Evolutionary conservation across 495 filamentous ascomycete genomes (phyloP), one percentile per base, ranked within the genome.

Genomic region (Penicillium cosmopolitanum): DNA sequence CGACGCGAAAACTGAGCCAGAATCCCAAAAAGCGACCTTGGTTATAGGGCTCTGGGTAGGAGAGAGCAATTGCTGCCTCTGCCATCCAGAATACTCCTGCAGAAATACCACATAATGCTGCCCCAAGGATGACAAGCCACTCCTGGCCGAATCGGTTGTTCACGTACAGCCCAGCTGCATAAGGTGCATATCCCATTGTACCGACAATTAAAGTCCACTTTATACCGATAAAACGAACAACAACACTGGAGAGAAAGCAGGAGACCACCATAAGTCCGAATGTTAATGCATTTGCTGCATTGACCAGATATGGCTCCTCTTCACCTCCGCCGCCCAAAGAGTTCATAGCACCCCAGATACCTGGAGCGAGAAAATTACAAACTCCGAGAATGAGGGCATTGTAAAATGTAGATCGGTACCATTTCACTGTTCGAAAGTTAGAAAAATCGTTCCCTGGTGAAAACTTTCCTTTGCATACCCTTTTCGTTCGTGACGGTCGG

Each of bases 261-360:
- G 82, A 85, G 0, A 89, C 60, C 0, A 86, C 81, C 85, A 89
- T 88, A 1, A 88, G 77, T n/a, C 81, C 80, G 64, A 89, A 89
- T 0, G 84, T 87, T 5, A 89, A 68, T 0, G 85, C 83, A 66
- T 89, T 89, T n/a, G 84, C 87, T n/a, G 80, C 79, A 64, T 89
- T 88, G 55, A 89, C 83, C 12, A 89, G 79, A 55, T 85, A 82
- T 7, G 87, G 87, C n/a, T 70, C 76, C 55, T 84, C 78, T 33
- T 80, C 77, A 5, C 87, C 87, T 40, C 87, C 87, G 16, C 86
- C 87, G 35, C 87, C 87, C 15, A 89, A 79, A 0, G 82, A 84
- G 70, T 89, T 89, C 84, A 89, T 89, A 12, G 87, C 87, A 25
- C 79, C 80, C 87, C 87, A 89, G 61, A 89, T 82, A 0, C 87